Evolutionary conservation across 1,139 yeast genomes (phyloP).

Genomic region (Debaryomycetaceae sp.): DNA sequence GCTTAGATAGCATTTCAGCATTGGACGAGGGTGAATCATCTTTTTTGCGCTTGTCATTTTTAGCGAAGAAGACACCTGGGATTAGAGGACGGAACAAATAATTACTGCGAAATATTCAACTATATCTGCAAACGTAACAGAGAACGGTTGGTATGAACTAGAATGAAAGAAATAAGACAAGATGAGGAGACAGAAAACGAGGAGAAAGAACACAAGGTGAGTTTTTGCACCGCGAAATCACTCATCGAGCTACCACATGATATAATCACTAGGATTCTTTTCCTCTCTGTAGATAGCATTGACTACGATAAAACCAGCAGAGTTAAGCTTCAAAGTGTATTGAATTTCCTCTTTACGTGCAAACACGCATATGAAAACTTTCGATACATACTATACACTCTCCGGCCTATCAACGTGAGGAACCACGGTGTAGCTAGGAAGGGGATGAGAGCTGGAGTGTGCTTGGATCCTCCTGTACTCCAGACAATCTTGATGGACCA

Average conservation of each 20-base stretch:
- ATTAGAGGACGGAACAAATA: neutral
- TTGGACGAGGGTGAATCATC: too few species aligned
- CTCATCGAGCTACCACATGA: conserved; percentile 13
- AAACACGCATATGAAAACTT: conserved; percentile 8
- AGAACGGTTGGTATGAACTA: neutral
- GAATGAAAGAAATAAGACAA: neutral
- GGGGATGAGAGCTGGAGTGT: neutral
- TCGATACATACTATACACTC: conserved; percentile 10
- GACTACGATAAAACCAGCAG: neutral
- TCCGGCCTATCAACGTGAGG: conserved; percentile 9
- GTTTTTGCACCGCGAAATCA: neutral
- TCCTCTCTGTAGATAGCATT: conserved; percentile 5
- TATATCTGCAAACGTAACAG: conserved; percentile 2
- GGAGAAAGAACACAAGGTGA: too few species aligned
- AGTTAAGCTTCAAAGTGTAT: neutral
- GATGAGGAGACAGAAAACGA: neutral
- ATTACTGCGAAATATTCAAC: neutral
- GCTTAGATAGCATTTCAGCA: too few species aligned
- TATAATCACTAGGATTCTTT: conserved; percentile 12
- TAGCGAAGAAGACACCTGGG: neutral
- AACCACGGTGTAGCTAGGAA: neutral
- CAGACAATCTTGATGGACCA: neutral
- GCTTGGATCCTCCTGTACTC: neutral
- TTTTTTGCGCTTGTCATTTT: too few species aligned
- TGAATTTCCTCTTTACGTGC: conserved; percentile 12